These are phyloP conservation scores for Pseudoneurospora amorphoporcata DNA, from an alignment of 495 filamentous ascomycete species.

Conservation along the genomic window DNA sequence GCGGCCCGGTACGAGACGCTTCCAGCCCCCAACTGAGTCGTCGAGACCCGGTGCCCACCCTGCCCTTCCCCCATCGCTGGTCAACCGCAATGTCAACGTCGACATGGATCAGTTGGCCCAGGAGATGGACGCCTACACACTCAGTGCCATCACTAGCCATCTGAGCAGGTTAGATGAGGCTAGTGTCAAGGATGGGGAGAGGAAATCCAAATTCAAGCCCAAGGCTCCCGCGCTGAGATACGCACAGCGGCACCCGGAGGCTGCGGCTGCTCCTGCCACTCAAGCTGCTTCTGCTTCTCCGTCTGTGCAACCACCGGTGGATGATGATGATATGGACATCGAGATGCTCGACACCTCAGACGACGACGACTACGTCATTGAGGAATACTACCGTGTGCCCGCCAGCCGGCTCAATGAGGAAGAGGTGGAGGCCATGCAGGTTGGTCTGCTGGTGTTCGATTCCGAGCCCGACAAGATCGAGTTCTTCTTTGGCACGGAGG, in stretches of 20 bases:
- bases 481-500: conserved; percentile 38
- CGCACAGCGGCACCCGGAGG: conserved; percentile 39
- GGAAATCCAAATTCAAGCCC: conserved; percentile 28
- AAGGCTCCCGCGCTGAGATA: conserved; percentile 37
- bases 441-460: conserved; percentile 43
- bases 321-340: conserved; percentile 15
- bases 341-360: conserved; percentile 27
- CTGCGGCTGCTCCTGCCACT: not conserved
- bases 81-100: conserved; percentile 27
- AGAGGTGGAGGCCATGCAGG: conserved; percentile 23
- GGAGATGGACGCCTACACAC: conserved; percentile 39
- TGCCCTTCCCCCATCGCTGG: conserved; percentile 29
- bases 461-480: conserved; percentile 38
- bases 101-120: conserved; percentile 35
- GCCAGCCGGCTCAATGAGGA: conserved; percentile 31
- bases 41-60: conserved; percentile 8
- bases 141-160: conserved; percentile 38
- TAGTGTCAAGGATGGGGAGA: conserved; percentile 9
- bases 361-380: conserved; percentile 41
- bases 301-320: conserved; percentile 6
- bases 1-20: conserved; percentile 12
- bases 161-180: conserved; percentile 27
- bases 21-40: not conserved
- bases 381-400: conserved; percentile 44
- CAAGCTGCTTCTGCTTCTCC: conserved; percentile 13